Conservation (phyloP, 352 stramenopile genomes). For the Phytophthora pinifolia region DNA sequence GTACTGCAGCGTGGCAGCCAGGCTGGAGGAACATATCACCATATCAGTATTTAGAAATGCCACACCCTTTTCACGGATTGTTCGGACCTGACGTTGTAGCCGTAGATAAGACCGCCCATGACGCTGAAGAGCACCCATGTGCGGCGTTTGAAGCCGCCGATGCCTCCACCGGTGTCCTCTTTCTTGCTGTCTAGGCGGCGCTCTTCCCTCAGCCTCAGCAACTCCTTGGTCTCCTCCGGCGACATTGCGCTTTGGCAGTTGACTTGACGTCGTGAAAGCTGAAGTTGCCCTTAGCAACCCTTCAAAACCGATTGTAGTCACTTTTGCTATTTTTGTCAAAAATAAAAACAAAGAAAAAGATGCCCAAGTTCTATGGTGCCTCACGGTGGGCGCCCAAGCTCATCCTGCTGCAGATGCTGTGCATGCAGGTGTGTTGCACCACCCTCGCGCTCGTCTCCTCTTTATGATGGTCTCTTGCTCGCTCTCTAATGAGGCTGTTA, state of each 20-base stretch:
- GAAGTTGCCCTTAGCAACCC: too few relatives aligned
- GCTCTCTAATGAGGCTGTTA: not conserved
- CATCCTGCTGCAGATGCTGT: slow-evolving; percentile 86
- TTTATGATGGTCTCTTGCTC: slow-evolving; percentile 1
- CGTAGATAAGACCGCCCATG: slow-evolving; percentile 85
- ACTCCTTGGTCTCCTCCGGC: slow-evolving; percentile 58
- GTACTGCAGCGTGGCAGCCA: slow-evolving; percentile 81
- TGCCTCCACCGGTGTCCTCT: slow-evolving; percentile 8
- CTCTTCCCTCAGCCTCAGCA: slow-evolving; percentile 53
- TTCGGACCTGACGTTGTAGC: slow-evolving; percentile 75
- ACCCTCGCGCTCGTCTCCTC: not conserved
- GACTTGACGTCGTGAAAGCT: slow-evolving; percentile 14
- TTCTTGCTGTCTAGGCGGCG: slow-evolving; percentile 6
- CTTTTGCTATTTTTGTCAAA: not conserved
- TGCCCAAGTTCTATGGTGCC: slow-evolving; percentile 85
- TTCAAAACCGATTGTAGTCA: too few relatives aligned
- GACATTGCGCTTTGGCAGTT: slow-evolving; percentile 24
- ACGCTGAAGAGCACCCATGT: slow-evolving; percentile 82
- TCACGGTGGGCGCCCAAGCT: slow-evolving; percentile 85
- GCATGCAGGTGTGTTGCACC: slow-evolving; percentile 68
- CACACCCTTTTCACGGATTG: not conserved
- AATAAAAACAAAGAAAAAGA: slow-evolving; percentile 27
- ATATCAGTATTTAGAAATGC: not conserved
- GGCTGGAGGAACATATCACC: slow-evolving; percentile 18
- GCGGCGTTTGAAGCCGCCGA: slow-evolving; percentile 40